Conservation (phyloP, 441 rosid species). For the Populus hybrid region DNA sequence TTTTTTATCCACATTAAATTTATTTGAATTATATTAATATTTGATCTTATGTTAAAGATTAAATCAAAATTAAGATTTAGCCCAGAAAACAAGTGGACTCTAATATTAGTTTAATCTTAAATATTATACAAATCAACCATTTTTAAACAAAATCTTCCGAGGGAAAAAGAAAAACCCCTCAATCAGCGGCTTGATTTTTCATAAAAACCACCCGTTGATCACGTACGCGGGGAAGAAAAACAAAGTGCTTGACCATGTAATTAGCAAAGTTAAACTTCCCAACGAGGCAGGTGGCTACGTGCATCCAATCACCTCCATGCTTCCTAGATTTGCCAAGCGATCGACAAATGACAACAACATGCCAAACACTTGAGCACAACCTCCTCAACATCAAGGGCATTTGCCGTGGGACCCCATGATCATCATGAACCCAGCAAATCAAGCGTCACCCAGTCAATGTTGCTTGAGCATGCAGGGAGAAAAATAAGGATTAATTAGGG, state of each 20-base stretch:
- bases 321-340: not conserved
- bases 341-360: not conserved
- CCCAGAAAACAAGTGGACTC: no score
- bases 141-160: not conserved
- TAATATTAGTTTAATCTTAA: no score
- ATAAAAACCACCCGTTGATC: not conserved
- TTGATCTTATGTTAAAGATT: no score
- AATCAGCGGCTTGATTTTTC: slow-evolving; percentile 21
- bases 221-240: slow-evolving; percentile 10
- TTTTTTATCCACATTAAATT: no score
- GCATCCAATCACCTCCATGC: slow-evolving; percentile 6
- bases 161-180: not conserved
- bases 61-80: no score
- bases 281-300: not conserved
- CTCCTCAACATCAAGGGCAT: not conserved
- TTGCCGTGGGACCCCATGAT: not conserved
- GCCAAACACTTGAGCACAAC: not conserved
- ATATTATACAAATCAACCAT: not conserved
- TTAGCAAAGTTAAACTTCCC: not conserved
- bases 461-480: not conserved
- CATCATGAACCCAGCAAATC: not conserved
- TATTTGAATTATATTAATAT: no score
- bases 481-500: not conserved
- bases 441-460: not conserved
- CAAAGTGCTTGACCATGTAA: not conserved